A percentile compares a stretch with the other conserved stretches of the same genome.
Evolutionary conservation across 2,329 filamentous ascomycete species (phyloP).

Genomic region (Aspergillus fumigatiaffinis): DNA sequence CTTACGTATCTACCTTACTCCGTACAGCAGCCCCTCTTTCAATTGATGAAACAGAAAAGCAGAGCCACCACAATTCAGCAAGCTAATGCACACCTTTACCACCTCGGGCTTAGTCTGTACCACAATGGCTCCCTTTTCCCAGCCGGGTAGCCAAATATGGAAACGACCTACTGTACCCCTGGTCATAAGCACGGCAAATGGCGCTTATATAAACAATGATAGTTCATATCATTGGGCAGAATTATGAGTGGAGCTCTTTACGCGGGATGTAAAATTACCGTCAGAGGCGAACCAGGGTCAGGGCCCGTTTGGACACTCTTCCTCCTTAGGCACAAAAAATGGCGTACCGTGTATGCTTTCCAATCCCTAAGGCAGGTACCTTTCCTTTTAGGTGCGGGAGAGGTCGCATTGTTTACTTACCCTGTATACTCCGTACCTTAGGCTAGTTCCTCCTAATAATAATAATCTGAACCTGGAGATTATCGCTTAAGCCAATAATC

Average conservation of each 20-base stretch:
- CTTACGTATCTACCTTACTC: no score
- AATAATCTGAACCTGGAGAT: background rate
- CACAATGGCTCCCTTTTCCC: slow-evolving; percentile 1
- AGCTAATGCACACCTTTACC: slow-evolving; percentile 3
- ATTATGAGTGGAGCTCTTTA: slow-evolving; percentile 1
- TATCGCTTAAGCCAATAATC: background rate
- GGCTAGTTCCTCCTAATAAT: background rate
- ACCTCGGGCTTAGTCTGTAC: slow-evolving; percentile 1
- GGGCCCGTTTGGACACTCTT: slow-evolving; percentile 11
- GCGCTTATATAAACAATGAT: slow-evolving; percentile 4
- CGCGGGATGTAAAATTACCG: slow-evolving; percentile 16
- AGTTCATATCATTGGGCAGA: slow-evolving; percentile 8
- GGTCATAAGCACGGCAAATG: background rate
- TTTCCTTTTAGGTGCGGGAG: background rate
- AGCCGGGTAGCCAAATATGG: slow-evolving; percentile 4
- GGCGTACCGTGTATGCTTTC: background rate
- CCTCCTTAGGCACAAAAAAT: background rate
- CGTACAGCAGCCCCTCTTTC: slow-evolving; percentile 16
- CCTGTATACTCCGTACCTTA: background rate
- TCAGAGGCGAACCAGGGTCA: slow-evolving; percentile 12
- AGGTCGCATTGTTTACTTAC: background rate
- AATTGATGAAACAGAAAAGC: slow-evolving; percentile 4
- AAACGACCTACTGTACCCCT: slow-evolving; percentile 11
- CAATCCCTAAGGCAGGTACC: no score
- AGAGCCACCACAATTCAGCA: slow-evolving; percentile 6